phyloP scores from a whole-genome alignment of 148 eudicot species.

The Chenopodium album region DNA sequence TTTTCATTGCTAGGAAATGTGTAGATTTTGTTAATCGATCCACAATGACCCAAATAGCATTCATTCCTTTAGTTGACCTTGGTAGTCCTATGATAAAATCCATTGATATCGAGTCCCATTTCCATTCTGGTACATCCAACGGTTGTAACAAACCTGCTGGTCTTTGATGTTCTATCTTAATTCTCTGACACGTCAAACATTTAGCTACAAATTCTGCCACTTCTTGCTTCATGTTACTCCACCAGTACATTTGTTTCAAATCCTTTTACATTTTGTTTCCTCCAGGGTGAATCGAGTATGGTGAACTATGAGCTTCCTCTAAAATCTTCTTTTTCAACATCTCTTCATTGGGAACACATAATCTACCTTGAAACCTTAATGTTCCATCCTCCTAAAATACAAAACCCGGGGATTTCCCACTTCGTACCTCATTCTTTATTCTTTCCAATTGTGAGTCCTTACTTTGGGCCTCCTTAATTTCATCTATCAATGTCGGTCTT shows the following conservation, averaged over 20 bases:
- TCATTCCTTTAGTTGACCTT: too few species aligned
- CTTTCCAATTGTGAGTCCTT: background rate
- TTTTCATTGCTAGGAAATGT: background rate
- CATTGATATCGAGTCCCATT: background rate
- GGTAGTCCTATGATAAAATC: too few species aligned
- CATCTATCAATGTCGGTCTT: background rate
- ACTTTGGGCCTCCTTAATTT: background rate
- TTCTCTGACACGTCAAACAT: too few species aligned
- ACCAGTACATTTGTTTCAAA: background rate
- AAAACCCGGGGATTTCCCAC: background rate
- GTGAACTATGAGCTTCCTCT: background rate
- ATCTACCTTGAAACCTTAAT: background rate
- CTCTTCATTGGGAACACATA: background rate
- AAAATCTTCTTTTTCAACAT: background rate
- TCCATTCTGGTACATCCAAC: background rate
- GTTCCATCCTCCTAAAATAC: background rate
- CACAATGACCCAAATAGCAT: too few species aligned
- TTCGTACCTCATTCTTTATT: background rate
- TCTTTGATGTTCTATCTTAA: background rate
- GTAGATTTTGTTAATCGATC: background rate
- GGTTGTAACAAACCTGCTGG: background rate
- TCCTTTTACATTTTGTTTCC: background rate
- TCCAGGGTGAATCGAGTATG: background rate
- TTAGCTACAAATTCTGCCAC: background rate
- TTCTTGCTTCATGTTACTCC: constrained; percentile 12